A percentile compares a stretch with the other conserved stretches of the same genome.
Conservation (phyloP, 2,329 filamentous ascomycete genomes). For the Hypoxylon sp. region DNA sequence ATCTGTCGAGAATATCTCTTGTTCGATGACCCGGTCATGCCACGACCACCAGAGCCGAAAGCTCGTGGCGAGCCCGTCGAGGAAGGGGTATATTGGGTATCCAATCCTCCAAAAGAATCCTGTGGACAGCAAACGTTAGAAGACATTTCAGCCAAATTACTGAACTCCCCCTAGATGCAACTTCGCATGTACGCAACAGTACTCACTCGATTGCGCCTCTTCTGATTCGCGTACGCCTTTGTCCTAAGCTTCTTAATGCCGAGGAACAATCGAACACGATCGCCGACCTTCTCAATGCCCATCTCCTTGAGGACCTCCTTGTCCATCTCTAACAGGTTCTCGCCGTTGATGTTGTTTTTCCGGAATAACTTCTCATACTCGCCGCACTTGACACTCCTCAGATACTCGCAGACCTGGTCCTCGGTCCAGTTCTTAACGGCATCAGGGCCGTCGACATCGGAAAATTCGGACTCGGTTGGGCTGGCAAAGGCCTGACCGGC, state of each 20-base stretch:
- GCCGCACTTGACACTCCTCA: conserved; percentile 90
- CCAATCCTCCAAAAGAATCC: conserved; percentile 88
- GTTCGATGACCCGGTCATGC: conserved; percentile 63
- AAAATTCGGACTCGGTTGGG: conserved; percentile 94
- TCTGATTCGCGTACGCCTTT: conserved; percentile 81
- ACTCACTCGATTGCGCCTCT: conserved; percentile 87
- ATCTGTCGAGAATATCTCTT: conserved; percentile 77
- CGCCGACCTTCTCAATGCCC: conserved; percentile 97
- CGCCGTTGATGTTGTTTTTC: conserved; percentile 96
- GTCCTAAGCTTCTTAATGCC: conserved; percentile 87
- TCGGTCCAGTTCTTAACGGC: conserved; percentile 91
- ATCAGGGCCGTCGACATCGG: conserved; percentile 82
- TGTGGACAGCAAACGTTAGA: conserved; percentile 57
- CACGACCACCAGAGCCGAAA: conserved; percentile 67
- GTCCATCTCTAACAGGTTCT: conserved; percentile 96
- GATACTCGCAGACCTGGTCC: conserved; percentile 90
- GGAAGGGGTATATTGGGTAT: conserved; percentile 71
- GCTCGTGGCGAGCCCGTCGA: conserved; percentile 77
- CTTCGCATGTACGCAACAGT: background rate
- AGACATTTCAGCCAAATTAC: conserved; percentile 8
- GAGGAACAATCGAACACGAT: conserved; percentile 91
- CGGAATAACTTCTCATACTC: conserved; percentile 94
- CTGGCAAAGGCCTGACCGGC: conserved; percentile 77
- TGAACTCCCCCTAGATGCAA: conserved; percentile 1
- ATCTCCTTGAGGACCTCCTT: conserved; percentile 97